Evolutionary conservation across 2,329 filamentous ascomycete genomes (phyloP).

Genomic region (Aureobasidium sp.): DNA sequence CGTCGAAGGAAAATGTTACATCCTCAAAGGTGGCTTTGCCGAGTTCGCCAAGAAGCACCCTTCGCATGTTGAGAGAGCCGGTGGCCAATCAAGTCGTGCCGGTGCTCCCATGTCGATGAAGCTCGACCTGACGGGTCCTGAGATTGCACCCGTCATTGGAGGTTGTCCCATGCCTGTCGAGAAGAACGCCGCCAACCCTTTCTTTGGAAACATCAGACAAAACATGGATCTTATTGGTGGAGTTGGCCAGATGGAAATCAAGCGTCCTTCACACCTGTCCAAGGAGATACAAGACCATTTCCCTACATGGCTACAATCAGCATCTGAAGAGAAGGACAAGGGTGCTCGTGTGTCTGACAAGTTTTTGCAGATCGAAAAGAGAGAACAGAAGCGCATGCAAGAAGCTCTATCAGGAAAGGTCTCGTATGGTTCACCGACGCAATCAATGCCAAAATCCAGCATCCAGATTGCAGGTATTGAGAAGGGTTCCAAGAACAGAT

Average conservation of each 20-base stretch:
- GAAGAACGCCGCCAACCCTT: slow-evolving; percentile 68
- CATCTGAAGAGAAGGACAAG: slow-evolving; percentile 59
- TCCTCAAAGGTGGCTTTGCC: slow-evolving; percentile 76
- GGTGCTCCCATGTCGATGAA: slow-evolving; percentile 33
- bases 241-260: slow-evolving; percentile 69
- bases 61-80: slow-evolving; percentile 49
- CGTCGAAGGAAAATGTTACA: slow-evolving; percentile 64
- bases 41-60: slow-evolving; percentile 65
- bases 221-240: slow-evolving; percentile 93
- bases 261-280: slow-evolving; percentile 49
- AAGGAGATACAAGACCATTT: slow-evolving; percentile 46
- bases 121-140: slow-evolving; percentile 40
- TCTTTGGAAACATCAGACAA: slow-evolving; percentile 93
- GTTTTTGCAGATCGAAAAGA: slow-evolving; percentile 76
- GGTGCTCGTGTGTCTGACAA: slow-evolving; percentile 75
- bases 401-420: slow-evolving; percentile 62
- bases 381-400: slow-evolving; percentile 88
- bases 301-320: slow-evolving; percentile 70
- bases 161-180: slow-evolving; percentile 74
- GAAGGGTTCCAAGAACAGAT: slow-evolving; percentile 90
- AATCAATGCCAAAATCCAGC: slow-evolving; percentile 22
- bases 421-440: slow-evolving; percentile 44
- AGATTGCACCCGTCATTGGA: slow-evolving; percentile 72
- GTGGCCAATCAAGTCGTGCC: neutral
- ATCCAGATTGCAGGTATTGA: slow-evolving; percentile 87